phyloP scores from a whole-genome alignment of 164 flowering plant species.

The Malania oleifera region DNA sequence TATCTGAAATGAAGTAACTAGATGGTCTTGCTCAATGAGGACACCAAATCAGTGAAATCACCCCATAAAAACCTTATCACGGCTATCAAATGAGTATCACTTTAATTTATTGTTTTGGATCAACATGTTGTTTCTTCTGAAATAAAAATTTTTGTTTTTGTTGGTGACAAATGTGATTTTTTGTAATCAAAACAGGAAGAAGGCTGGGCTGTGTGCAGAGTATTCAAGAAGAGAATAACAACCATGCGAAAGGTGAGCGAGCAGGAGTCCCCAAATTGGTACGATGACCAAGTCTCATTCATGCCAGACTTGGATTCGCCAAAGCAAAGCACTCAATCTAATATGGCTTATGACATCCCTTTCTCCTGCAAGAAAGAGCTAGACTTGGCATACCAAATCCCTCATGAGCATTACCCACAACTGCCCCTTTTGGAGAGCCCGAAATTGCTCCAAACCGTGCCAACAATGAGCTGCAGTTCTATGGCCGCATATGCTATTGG shows the following conservation, averaged over 20 bases:
- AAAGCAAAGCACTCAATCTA: constrained; percentile 22
- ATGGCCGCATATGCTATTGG: constrained; percentile 17
- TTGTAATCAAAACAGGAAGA: constrained; percentile 53
- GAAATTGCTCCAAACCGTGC: constrained; percentile 22
- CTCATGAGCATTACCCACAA: constrained; percentile 40
- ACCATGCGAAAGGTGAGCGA: constrained; percentile 35
- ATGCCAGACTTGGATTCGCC: constrained; percentile 45
- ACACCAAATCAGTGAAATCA: too few relatives aligned
- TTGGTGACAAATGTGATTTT: neutral
- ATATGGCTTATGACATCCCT: constrained; percentile 9
- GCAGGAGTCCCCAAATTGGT: constrained; percentile 46
- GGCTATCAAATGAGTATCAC: too few relatives aligned
- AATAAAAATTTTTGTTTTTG: too few relatives aligned
- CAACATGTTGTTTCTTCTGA: too few relatives aligned
- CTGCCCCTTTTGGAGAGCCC: constrained; percentile 63
- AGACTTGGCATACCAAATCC: constrained; percentile 24
- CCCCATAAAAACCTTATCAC: too few relatives aligned
- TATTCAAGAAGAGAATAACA: constrained; percentile 67
- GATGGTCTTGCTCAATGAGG: too few relatives aligned
- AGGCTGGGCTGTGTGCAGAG: constrained; percentile 94
- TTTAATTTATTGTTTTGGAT: too few relatives aligned
- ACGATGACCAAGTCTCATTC: constrained; percentile 50
- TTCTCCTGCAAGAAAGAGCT: constrained; percentile 46
- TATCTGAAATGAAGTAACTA: too few relatives aligned
- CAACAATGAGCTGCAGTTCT: constrained; percentile 14